Evolutionary conservation across 1,284 basidiomycete species (phyloP).

Genomic region (Afroboletus lepidellus): DNA sequence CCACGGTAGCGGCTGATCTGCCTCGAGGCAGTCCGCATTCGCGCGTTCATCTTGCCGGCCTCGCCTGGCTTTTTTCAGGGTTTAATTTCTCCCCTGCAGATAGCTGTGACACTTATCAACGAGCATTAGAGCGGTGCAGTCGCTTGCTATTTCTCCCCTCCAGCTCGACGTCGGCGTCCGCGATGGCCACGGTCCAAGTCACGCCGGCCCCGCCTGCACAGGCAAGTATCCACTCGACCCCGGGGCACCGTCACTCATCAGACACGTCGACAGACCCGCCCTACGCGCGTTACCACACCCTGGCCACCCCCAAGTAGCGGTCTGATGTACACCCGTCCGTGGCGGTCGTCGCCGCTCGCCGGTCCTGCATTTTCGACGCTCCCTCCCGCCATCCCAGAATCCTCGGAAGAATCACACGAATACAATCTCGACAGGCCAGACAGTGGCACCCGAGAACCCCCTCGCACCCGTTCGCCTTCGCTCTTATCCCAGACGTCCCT

Average conservation of each 20-base stretch:
- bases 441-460: not conserved
- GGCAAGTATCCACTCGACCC: conserved; percentile 1
- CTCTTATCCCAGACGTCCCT: conserved; percentile 19
- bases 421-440: not conserved
- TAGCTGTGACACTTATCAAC: not conserved
- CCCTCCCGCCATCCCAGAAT: conserved; percentile 22
- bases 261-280: conserved; percentile 15
- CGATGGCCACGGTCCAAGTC: conserved; percentile 2
- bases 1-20: not conserved
- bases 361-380: conserved; percentile 27
- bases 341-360: conserved; percentile 32
- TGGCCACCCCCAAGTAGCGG: conserved; percentile 11
- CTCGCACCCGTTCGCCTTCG: conserved; percentile 16
- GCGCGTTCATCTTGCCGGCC: conserved; percentile 5
- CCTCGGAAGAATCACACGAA: conserved; percentile 20
- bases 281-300: conserved; percentile 11
- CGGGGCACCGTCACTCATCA: not conserved
- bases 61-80: not conserved
- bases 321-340: conserved; percentile 21
- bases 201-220: not conserved
- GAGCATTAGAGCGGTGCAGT: not conserved
- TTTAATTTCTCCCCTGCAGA: conserved; percentile 1
- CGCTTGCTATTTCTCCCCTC: not conserved
- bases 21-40: conserved; percentile 6
- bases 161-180: not conserved